Percentiles rank a stretch among this genome's conserved stretches.
phyloP scores from a whole-genome alignment of 2,329 filamentous ascomycete species.

The Aspergillus pseudonomiae region DNA sequence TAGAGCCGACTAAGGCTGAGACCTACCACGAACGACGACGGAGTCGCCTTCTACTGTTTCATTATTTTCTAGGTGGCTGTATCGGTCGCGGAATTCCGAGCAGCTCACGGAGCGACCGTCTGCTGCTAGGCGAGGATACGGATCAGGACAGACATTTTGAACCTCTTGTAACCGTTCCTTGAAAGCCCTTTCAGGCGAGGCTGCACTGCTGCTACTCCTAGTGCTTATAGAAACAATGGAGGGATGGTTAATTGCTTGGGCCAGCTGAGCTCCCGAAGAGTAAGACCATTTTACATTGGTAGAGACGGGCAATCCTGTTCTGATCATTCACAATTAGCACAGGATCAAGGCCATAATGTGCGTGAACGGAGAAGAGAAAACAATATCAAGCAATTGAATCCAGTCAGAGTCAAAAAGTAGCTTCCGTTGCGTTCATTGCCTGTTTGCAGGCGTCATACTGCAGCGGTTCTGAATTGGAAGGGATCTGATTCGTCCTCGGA shows the following conservation, averaged over 20 bases:
- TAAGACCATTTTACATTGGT: conserved; percentile 10
- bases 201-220: conserved; percentile 30
- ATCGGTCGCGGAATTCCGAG: conserved; percentile 42
- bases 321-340: conserved; percentile 29
- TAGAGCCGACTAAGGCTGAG: conserved; percentile 22
- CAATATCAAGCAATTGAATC: background rate
- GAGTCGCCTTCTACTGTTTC: conserved; percentile 44
- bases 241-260: conserved; percentile 10
- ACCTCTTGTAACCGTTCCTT: conserved; percentile 43
- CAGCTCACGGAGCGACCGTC: conserved; percentile 36
- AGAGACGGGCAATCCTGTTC: conserved; percentile 28
- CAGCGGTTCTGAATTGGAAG: conserved; percentile 64
- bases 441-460: conserved; percentile 59
- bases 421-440: conserved; percentile 48
- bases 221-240: conserved; percentile 17
- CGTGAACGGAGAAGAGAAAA: background rate
- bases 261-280: conserved; percentile 7
- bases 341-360: background rate
- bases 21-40: conserved; percentile 49
- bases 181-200: conserved; percentile 39
- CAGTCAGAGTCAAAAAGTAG: conserved; percentile 23
- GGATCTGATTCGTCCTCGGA: conserved; percentile 47
- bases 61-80: conserved; percentile 39
- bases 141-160: conserved; percentile 34
- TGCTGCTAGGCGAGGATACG: conserved; percentile 43